Percentiles rank a stretch among this genome's conserved stretches.
phyloP scores from a whole-genome alignment of 495 filamentous ascomycete species.

The Podospora pseudoanserina region DNA sequence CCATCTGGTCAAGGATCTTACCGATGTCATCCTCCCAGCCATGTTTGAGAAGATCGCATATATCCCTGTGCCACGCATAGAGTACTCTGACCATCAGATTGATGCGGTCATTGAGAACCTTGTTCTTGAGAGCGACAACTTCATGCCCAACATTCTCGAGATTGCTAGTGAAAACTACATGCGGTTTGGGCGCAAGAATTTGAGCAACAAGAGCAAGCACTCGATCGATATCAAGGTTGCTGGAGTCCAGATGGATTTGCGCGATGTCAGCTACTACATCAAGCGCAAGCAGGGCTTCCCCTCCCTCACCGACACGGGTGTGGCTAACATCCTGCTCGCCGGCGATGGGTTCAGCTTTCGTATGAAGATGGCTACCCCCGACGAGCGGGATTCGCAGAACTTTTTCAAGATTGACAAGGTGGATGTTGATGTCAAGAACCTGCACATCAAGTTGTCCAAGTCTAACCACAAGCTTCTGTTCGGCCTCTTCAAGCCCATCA shows the following conservation, averaged over 20 bases:
- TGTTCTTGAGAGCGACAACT: conserved; percentile 91
- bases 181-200: conserved; percentile 85
- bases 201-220: conserved; percentile 70
- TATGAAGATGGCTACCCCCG: conserved; percentile 78
- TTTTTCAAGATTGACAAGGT: conserved; percentile 95
- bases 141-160: conserved; percentile 93
- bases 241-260: conserved; percentile 82
- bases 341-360: conserved; percentile 90
- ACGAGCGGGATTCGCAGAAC: conserved; percentile 68
- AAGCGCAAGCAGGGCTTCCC: conserved; percentile 96
- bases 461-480: conserved; percentile 94
- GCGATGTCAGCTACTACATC: conserved; percentile 91
- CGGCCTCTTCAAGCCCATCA: conserved; percentile 78
- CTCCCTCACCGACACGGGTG: conserved; percentile 78
- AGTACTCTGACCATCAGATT: conserved; percentile 79
- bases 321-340: conserved; percentile 86
- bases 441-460: conserved; percentile 87
- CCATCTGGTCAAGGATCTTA: conserved; percentile 83
- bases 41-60: conserved; percentile 87
- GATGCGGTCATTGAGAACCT: conserved; percentile 93
- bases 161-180: conserved; percentile 92
- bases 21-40: conserved; percentile 78
- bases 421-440: conserved; percentile 74
- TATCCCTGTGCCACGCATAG: conserved; percentile 89
- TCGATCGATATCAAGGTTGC: conserved; percentile 79